These are phyloP conservation scores for Lobosporangium transversale DNA, from an alignment of 192 early-diverging fungal genomes.

Conservation along the genomic window DNA sequence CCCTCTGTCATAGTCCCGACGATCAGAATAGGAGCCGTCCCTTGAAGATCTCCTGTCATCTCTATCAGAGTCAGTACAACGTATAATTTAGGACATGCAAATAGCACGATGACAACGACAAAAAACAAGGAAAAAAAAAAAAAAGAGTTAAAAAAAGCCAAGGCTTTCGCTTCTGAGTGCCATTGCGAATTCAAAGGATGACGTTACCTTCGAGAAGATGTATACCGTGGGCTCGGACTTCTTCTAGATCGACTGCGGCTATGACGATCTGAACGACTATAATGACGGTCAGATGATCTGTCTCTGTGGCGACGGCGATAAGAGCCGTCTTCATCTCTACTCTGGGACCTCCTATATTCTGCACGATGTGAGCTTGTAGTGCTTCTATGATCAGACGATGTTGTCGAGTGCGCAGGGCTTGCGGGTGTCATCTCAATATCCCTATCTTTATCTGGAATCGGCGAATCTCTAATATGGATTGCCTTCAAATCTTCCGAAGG, in stretches of 20 bases:
- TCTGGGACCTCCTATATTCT: conserved; percentile 18
- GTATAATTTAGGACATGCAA: too few relatives aligned
- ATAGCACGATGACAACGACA: too few relatives aligned
- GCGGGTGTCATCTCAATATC: conserved; percentile 43
- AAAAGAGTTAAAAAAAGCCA: not conserved
- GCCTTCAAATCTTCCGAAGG: conserved; percentile 42
- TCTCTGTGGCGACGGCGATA: conserved; percentile 29
- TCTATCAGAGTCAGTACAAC: conserved; percentile 9
- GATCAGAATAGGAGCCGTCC: conserved; percentile 26
- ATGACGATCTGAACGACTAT: conserved; percentile 17
- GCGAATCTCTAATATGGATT: conserved; percentile 28
- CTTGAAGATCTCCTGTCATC: conserved; percentile 28
- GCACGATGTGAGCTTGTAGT: conserved; percentile 26
- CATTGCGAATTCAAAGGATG: too few relatives aligned
- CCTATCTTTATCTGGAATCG: conserved; percentile 12
- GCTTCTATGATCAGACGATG: conserved; percentile 32
- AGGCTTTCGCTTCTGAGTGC: too few relatives aligned
- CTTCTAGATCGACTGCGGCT: conserved; percentile 26
- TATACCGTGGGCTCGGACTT: conserved; percentile 29
- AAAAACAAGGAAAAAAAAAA: not conserved
- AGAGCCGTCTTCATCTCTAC: conserved; percentile 32
- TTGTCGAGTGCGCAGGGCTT: conserved; percentile 26
- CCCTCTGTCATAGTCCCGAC: conserved; percentile 36
- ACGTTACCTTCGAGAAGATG: conserved; percentile 43
- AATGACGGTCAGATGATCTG: conserved; percentile 24